Conservation (phyloP, 1,284 basidiomycete genomes). For the Ustilago lituana region DNA sequence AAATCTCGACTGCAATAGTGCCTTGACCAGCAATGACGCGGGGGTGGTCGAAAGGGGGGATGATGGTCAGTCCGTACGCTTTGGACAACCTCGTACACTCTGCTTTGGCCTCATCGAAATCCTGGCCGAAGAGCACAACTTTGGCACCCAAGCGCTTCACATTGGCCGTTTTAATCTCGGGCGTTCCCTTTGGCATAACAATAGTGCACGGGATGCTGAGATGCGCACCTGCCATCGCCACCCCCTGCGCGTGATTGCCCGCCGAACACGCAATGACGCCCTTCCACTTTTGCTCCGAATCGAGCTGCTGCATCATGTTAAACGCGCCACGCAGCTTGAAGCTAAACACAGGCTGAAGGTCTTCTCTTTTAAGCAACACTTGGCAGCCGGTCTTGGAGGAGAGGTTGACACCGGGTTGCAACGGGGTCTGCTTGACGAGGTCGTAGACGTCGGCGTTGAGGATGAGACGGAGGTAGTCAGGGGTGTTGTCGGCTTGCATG, state of each 20-base stretch:
- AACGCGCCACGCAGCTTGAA: conserved; percentile 95
- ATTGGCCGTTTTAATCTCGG: conserved; percentile 94
- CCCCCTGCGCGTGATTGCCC: conserved; percentile 99
- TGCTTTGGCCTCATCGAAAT: conserved; percentile 96
- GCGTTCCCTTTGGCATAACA: conserved; percentile 96
- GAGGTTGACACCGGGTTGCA: conserved; percentile 85
- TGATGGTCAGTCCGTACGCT: conserved; percentile 82
- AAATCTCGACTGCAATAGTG: conserved; percentile 90
- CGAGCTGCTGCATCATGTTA: conserved; percentile 95
- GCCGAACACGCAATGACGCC: conserved; percentile 96
- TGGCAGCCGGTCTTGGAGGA: conserved; percentile 88
- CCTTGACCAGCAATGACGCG: conserved; percentile 97
- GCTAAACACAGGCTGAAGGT: conserved; percentile 95
- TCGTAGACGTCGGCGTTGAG: conserved; percentile 93
- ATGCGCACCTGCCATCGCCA: conserved; percentile 87
- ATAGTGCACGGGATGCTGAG: conserved; percentile 94
- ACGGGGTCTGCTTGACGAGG: conserved; percentile 88
- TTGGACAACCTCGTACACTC: conserved; percentile 88
- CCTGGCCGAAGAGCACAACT: conserved; percentile 87
- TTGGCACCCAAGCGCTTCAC: conserved; percentile 92
- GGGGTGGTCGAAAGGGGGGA: conserved; percentile 97
- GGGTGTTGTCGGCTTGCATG: conserved; percentile 77
- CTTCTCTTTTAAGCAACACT: conserved; percentile 93
- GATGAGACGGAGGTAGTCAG: conserved; percentile 93
- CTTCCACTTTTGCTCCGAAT: conserved; percentile 90